Evolutionary conservation across 768 basidiomycete genomes (phyloP).

Genomic region (Trichaptum fuscoviolaceum): DNA sequence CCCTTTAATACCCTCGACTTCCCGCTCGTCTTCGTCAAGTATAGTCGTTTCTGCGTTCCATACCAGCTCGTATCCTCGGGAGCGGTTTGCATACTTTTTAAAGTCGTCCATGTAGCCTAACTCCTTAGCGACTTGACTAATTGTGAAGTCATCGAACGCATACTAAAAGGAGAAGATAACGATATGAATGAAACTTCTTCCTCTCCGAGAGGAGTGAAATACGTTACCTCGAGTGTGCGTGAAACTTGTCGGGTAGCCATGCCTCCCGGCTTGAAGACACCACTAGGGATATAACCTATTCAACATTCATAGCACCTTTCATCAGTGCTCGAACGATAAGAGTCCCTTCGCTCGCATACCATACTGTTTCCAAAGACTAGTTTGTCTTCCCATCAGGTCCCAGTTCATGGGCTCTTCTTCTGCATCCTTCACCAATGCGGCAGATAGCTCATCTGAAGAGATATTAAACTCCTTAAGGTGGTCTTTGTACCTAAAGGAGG

Average conservation of each 20-base stretch:
- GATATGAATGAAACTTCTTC: neutral
- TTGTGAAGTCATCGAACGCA: conserved; percentile 66
- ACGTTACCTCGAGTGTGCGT: conserved; percentile 49
- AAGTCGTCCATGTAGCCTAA: conserved; percentile 56
- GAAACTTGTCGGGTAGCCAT: conserved; percentile 8
- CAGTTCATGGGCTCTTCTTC: conserved; percentile 65
- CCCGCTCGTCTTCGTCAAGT: neutral
- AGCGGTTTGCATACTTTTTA: conserved; percentile 52
- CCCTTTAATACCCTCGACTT: conserved; percentile 49
- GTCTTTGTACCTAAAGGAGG: conserved; percentile 4
- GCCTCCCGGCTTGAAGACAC: conserved; percentile 1
- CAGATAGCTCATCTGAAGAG: conserved; percentile 55
- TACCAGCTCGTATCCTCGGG: conserved; percentile 46
- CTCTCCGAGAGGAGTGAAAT: neutral
- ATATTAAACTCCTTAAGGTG: conserved; percentile 41
- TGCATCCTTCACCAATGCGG: conserved; percentile 55
- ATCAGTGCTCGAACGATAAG: neutral
- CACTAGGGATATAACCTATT: conserved; percentile 5
- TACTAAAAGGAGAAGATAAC: conserved; percentile 36
- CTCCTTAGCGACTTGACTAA: conserved; percentile 62
- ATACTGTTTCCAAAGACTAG: conserved; percentile 39
- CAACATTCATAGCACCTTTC: neutral
- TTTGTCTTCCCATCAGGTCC: conserved; percentile 62
- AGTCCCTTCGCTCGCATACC: neutral
- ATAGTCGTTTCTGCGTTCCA: conserved; percentile 2